phyloP scores from a whole-genome alignment of 805 yeast species.

The Candida alai region DNA sequence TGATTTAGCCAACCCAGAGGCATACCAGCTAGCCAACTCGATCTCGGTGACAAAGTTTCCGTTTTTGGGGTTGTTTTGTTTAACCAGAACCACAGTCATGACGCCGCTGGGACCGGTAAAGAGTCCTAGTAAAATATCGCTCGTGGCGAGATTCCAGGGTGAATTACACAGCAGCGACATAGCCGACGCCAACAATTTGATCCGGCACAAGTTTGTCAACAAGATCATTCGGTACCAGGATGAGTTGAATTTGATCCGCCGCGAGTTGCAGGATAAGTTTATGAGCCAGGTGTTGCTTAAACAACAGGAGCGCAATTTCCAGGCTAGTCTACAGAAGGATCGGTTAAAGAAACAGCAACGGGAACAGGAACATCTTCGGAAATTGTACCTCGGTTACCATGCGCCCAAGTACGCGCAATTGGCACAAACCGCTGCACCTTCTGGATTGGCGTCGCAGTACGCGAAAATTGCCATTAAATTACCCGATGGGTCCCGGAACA shows the following conservation, averaged over 20 bases:
- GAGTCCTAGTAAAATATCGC: slow-evolving; percentile 53
- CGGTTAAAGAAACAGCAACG: slow-evolving; percentile 42
- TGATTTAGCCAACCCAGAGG: slow-evolving; percentile 74
- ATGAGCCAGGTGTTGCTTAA: slow-evolving; percentile 54
- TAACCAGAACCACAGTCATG: slow-evolving; percentile 53
- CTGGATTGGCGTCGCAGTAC: slow-evolving; percentile 14
- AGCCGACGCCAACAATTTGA: slow-evolving; percentile 8
- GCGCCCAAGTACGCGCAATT: slow-evolving; percentile 21
- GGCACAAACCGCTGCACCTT: slow-evolving; percentile 10
- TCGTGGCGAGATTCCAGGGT: slow-evolving; percentile 65
- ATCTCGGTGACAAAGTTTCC: slow-evolving; percentile 74
- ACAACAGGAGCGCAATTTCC: slow-evolving; percentile 77
- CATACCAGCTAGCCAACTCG: slow-evolving; percentile 75
- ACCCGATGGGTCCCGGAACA: slow-evolving; percentile 56
- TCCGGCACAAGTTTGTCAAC: slow-evolving; percentile 37
- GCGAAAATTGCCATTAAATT: slow-evolving; percentile 73
- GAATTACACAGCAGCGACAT: slow-evolving; percentile 21
- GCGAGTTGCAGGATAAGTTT: slow-evolving; percentile 60
- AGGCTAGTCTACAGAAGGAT: slow-evolving; percentile 66
- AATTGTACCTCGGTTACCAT: slow-evolving; percentile 33
- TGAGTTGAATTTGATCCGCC: slow-evolving; percentile 54
- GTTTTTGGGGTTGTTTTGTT: slow-evolving; percentile 71
- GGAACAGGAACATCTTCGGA: slow-evolving; percentile 27
- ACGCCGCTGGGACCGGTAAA: slow-evolving; percentile 54
- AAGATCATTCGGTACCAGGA: slow-evolving; percentile 58